These are phyloP conservation scores for Sugiyamaella qingdaonensis DNA, from an alignment of 805 yeast genomes.

Conservation along the genomic window DNA sequence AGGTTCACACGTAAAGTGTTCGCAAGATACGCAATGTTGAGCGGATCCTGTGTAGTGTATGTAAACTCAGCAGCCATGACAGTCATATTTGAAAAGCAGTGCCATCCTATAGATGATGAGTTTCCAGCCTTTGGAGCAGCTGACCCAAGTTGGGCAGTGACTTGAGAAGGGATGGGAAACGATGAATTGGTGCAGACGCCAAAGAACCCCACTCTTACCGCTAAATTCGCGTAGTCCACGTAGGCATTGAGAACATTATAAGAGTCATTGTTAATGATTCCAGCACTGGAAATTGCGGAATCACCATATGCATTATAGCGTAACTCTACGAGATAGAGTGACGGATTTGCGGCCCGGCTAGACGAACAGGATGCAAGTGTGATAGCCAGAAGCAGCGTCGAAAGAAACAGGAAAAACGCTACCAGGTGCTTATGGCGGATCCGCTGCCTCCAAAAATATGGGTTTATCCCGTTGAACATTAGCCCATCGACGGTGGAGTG, in stretches of 20 bases:
- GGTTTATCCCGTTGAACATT: constrained; percentile 4
- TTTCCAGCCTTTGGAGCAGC: constrained; percentile 4
- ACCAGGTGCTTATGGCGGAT: constrained; percentile 20
- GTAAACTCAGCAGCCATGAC: constrained; percentile 5
- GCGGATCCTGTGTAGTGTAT: constrained; percentile 19
- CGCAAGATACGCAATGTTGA: constrained; percentile 19
- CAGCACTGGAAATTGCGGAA: constrained; percentile 2
- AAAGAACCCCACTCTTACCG: constrained; percentile 21
- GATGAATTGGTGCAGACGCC: constrained; percentile 19
- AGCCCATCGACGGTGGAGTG: not conserved
- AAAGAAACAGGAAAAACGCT: constrained; percentile 17
- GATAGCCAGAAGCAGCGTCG: constrained; percentile 14
- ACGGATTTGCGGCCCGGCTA: constrained; percentile 14
- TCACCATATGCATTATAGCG: constrained; percentile 13
- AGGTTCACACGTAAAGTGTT: constrained; percentile 10
- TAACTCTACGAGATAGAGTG: constrained; percentile 19
- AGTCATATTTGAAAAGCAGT: constrained; percentile 17
- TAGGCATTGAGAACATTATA: constrained; percentile 12
- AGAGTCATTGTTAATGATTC: constrained; percentile 17
- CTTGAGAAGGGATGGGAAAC: not conserved
- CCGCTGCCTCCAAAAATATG: constrained; percentile 8
- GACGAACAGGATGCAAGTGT: constrained; percentile 21
- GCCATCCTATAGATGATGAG: constrained; percentile 15
- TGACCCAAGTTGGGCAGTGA: constrained; percentile 4
- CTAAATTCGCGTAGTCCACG: constrained; percentile 11